These are phyloP conservation scores for Paracorniculantispora psalliotae DNA, from an alignment of 2,329 filamentous ascomycete genomes.

Conservation along the genomic window DNA sequence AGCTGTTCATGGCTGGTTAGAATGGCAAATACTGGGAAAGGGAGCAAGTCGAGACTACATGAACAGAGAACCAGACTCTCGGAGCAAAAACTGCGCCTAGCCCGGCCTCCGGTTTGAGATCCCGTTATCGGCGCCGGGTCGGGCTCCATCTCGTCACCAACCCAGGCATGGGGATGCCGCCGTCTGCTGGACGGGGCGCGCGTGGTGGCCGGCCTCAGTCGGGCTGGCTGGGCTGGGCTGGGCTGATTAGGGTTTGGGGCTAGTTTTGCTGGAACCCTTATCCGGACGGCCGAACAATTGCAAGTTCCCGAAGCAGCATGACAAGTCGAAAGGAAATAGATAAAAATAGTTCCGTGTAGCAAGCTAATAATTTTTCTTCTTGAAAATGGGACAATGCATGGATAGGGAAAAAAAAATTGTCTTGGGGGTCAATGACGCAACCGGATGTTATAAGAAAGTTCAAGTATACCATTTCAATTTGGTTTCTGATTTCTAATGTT, in stretches of 20 bases:
- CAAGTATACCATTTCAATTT: no score
- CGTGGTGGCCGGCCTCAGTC: no score
- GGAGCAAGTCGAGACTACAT: no score
- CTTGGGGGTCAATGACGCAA: neutral
- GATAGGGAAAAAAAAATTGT: neutral
- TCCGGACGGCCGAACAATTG: neutral
- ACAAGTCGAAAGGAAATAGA: neutral
- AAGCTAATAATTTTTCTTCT: neutral
- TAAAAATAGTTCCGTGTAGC: neutral
- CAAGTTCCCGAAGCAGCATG: neutral
- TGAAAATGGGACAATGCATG: neutral
- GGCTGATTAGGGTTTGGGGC: slow-evolving; percentile 14
- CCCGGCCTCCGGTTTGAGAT: neutral
- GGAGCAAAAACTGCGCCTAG: neutral
- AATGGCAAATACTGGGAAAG: no score
- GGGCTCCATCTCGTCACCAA: neutral
- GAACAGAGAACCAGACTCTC: no score
- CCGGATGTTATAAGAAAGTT: neutral
- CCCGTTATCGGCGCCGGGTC: slow-evolving; percentile 4
- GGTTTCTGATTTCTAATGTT: no score
- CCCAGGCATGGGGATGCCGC: neutral
- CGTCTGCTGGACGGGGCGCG: no score
- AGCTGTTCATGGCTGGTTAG: neutral
- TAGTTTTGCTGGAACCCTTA: slow-evolving; percentile 5
- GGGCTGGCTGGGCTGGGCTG: neutral